These are phyloP conservation scores for Metarhizium robertsii DNA, from an alignment of 2,329 filamentous ascomycete genomes.

Conservation along the genomic window DNA sequence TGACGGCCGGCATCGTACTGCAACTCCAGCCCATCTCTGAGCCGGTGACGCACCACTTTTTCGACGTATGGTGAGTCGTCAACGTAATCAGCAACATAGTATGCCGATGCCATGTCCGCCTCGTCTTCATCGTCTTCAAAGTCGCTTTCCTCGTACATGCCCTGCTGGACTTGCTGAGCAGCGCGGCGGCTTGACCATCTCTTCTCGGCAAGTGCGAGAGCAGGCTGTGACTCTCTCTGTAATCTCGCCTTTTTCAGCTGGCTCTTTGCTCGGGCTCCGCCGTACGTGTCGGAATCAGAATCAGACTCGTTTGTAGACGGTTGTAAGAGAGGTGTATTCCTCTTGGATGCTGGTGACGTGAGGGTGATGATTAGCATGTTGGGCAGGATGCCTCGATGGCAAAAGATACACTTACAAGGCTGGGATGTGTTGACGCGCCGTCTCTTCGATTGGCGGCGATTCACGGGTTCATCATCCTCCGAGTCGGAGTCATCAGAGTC, in stretches of 20 bases:
- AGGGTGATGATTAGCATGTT: background rate
- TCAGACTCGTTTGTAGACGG: constrained; percentile 52
- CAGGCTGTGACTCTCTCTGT: constrained; percentile 57
- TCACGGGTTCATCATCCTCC: constrained; percentile 52
- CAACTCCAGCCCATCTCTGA: constrained; percentile 58
- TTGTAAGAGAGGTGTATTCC: constrained; percentile 44
- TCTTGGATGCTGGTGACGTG: constrained; percentile 44
- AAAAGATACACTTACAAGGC: constrained; percentile 40
- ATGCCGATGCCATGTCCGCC: constrained; percentile 45
- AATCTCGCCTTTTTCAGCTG: constrained; percentile 69
- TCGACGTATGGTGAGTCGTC: constrained; percentile 83
- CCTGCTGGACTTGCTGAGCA: constrained; percentile 60
- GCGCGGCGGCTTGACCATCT: constrained; percentile 86
- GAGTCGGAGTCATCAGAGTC: constrained; percentile 60
- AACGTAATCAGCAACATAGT: constrained; percentile 61
- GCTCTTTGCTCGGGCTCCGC: constrained; percentile 61
- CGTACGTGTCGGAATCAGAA: constrained; percentile 70
- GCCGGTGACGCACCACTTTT: constrained; percentile 76
- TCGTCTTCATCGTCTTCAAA: constrained; percentile 57
- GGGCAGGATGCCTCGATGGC: background rate
- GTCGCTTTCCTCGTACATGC: constrained; percentile 58
- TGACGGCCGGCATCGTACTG: constrained; percentile 50
- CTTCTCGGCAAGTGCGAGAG: constrained; percentile 65
- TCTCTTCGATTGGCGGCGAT: constrained; percentile 55
- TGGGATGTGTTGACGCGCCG: constrained; percentile 57